phyloP scores from a whole-genome alignment of 257 asterid species.

The Handroanthus guayacan region DNA sequence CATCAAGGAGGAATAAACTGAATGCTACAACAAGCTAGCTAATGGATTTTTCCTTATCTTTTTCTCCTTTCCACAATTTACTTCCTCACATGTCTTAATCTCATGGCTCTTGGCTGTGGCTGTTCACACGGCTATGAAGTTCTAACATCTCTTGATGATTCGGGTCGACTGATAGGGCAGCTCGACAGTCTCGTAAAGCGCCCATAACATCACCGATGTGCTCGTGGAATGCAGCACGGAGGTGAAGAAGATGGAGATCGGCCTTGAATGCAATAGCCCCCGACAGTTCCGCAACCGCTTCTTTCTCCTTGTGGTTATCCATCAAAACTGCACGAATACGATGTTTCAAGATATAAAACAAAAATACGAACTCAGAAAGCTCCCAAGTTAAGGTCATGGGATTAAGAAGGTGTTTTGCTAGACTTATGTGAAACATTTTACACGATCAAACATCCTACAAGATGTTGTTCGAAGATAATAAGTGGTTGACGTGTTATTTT shows the following conservation, averaged over 20 bases:
- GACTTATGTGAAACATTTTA: too few species aligned
- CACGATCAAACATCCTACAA: too few species aligned
- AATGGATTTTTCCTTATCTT: not conserved
- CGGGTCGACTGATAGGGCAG: constrained; percentile 96
- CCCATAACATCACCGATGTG: constrained; percentile 86
- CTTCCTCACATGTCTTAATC: not conserved
- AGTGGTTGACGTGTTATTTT: too few species aligned
- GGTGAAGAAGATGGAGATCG: constrained; percentile 92
- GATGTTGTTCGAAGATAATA: too few species aligned
- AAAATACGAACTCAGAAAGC: not conserved
- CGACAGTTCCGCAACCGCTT: constrained; percentile 90
- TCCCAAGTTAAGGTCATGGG: not conserved
- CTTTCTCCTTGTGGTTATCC: constrained; percentile 95
- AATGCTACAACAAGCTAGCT: constrained; percentile 37
- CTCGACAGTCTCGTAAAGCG: constrained; percentile 92
- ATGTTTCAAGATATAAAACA: not conserved
- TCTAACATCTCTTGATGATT: constrained; percentile 98
- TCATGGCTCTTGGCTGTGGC: constrained; percentile 88
- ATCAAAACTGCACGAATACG: constrained; percentile 62
- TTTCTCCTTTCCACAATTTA: constrained; percentile 14
- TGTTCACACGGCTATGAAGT: constrained; percentile 84
- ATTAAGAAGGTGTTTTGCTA: too few species aligned
- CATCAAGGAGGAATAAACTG: constrained; percentile 36
- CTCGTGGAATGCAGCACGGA: constrained; percentile 96
- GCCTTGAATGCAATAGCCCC: constrained; percentile 95